Base-by-base conservation (phyloP, 1,284 basidiomycete species). In the Malassezia dermatis region DNA sequence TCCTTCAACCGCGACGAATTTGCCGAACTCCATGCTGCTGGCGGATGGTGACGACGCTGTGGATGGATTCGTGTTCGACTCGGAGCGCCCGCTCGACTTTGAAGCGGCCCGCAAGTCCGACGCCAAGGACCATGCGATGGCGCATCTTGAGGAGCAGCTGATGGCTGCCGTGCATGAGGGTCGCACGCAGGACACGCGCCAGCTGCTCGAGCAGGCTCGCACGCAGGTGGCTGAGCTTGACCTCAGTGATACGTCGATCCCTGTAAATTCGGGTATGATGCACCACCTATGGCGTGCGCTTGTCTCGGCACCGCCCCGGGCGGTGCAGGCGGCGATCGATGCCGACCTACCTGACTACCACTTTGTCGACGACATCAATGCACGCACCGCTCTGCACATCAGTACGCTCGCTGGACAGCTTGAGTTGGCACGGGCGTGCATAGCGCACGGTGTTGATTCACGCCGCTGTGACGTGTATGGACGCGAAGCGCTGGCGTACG, bases 361-460 rank as follows among this genome's bases (percentile, higher is more conserved):
- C 48, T 95, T 89, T 70, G 81, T 95, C 39, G 94, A 98, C 73
- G 90, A 95, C 68, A 98, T 99, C 79, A 98, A 95, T 73, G 88
- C 87, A 30, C 83, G 94, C 27, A 91, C 86, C 1, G 89, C 88
- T 62, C 81, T 98, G n/a, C 94, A 98, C 72, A 88, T 93, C 73
- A 88, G 89, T 2, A 84, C 89, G 10, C 88, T 90, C 48, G 83
- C 85, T 8, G 93, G 93, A 8, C 81, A 83, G 15, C 77, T 85
- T 23, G 80, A 83, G n/a, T 81, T 98, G 37, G 88, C 91, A 46
- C 78, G 83, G 58, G 77, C 91, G 19, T 95, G 90, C 74, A 81
- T 96, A 23, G 78, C 82, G 48, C 83, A 84, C 51, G 81, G 81
- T 23, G 83, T 89, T 6, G 78, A 81, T 19, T 79, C 82, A 30